Conservation (phyloP, 2,329 filamentous ascomycete genomes). For the Trichophyton mentagrophytes region DNA sequence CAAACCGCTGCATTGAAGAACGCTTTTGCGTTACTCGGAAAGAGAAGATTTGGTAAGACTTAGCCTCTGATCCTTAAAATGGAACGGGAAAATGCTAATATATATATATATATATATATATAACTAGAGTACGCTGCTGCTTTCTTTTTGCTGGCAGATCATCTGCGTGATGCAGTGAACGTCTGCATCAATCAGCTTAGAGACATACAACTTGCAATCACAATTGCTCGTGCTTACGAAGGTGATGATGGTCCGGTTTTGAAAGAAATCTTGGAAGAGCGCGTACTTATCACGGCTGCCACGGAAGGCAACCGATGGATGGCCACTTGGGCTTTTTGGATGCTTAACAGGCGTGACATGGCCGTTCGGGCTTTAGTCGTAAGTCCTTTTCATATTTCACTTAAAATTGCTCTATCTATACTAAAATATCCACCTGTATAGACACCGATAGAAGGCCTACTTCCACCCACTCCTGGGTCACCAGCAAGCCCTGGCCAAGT, state of each 20-base stretch:
- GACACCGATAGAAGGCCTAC: constrained; percentile 64
- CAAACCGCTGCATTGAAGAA: constrained; percentile 86
- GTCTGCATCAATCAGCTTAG: constrained; percentile 77
- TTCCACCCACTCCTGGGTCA: constrained; percentile 37
- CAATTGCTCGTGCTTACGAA: constrained; percentile 76
- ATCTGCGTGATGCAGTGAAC: constrained; percentile 70
- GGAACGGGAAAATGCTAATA: constrained; percentile 6
- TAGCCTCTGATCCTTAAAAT: neutral
- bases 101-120: constrained; percentile 12
- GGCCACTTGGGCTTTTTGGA: constrained; percentile 91
- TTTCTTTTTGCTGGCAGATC: constrained; percentile 85
- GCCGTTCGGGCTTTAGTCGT: constrained; percentile 74
- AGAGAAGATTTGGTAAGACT: constrained; percentile 62
- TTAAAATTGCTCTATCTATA: neutral
- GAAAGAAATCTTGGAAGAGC: constrained; percentile 61
- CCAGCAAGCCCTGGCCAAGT: constrained; percentile 49
- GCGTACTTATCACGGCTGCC: constrained; percentile 63
- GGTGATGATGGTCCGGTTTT: constrained; percentile 75
- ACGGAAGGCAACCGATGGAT: constrained; percentile 83
- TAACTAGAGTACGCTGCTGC: constrained; percentile 76
- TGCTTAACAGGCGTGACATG: constrained; percentile 68
- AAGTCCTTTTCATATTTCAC: constrained; percentile 24
- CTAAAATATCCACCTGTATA: constrained; percentile 23
- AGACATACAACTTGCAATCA: constrained; percentile 80
- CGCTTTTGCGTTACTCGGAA: constrained; percentile 86